Base-by-base conservation (phyloP, 495 filamentous ascomycete genomes). In the Xylaria scruposa region DNA sequence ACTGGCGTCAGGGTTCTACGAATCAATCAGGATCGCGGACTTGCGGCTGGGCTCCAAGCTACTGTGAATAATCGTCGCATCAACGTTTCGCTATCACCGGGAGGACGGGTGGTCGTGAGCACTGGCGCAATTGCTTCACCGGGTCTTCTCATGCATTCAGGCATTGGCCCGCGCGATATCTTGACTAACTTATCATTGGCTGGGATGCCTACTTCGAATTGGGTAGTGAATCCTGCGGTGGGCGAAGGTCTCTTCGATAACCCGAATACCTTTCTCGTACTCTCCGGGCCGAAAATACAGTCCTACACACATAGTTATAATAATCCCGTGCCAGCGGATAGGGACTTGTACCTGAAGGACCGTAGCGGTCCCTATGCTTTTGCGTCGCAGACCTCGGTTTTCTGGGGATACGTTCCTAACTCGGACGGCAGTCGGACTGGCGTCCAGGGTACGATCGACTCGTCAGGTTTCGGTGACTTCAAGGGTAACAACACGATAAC, bases 131-230 rank as follows among this genome's bases (percentile, higher is more conserved):
- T 90, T 49, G 82, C 78, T 2, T 87, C 86, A 19, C 85, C 89
- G 0, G 86, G 86, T 73, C 80, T 91, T 21, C 83, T 91, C 15
- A 87, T 89, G 81, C 85, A 85, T 76, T 85, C 83, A 31, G 83
- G 84, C 0, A 88, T 88, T 71, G 85, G 85, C 1, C 77, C 81
- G 15, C 67, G 68, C 0, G 76, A 76, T 36, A 73, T 75, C 19
- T 67, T 84, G 1, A 47, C 58, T 0, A 74, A 67, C 13, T 60
- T 84, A 31, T 61, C 75, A 10, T 4, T 51, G 17, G 73, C 77
- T 31, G 79, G 77, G 4, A n/a, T 76, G 15, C 51, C 78, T 0
- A n/a, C 71, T 21, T 67, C 75, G 3, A 62, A 65, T 51, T 84
- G 80, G 81, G 77, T 84, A 44, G 74, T 80, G 68, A 82, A 81